Percentiles rank a stretch among this genome's conserved stretches.
Conservation (phyloP, 83 land plant species). For the Diphasiastrum complanatum region DNA sequence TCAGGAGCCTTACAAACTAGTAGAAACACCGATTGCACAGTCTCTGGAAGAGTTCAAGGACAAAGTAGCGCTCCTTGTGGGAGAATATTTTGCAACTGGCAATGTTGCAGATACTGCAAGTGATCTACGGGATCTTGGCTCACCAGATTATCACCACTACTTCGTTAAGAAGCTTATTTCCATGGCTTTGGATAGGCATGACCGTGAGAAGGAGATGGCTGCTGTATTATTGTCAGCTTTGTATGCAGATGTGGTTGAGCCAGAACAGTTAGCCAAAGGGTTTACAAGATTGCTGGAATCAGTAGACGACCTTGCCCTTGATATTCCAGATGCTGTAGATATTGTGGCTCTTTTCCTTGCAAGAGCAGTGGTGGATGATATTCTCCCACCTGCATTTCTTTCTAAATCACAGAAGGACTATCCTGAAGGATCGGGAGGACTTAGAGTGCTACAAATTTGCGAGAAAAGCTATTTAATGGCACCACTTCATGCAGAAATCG, state of each 20-base stretch:
- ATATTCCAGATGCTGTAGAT: constrained; percentile 46
- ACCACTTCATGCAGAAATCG: constrained; percentile 91
- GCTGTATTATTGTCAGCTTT: constrained; percentile 42
- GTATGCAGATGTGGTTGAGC: constrained; percentile 39
- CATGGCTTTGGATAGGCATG: constrained; percentile 54
- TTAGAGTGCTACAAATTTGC: constrained; percentile 25
- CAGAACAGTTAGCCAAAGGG: constrained; percentile 39
- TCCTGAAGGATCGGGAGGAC: constrained; percentile 32
- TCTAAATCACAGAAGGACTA: constrained; percentile 23
- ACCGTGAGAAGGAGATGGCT: constrained; percentile 62
- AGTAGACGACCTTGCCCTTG: constrained; percentile 48
- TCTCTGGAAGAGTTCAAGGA: constrained; percentile 39
- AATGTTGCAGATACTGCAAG: constrained; percentile 34
- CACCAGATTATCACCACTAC: constrained; percentile 28
- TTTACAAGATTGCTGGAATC: constrained; percentile 37
- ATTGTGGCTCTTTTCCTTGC: constrained; percentile 42
- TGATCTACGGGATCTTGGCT: constrained; percentile 35
- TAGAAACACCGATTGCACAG: background rate
- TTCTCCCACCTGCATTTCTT: constrained; percentile 48
- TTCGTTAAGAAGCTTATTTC: constrained; percentile 57
- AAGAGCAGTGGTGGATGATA: constrained; percentile 56
- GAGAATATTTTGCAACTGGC: constrained; percentile 45
- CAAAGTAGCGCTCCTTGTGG: constrained; percentile 27
- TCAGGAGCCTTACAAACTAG: constrained; percentile 16
- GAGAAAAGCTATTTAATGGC: constrained; percentile 93